phyloP scores from a whole-genome alignment of 2,329 filamentous ascomycete species.

The Chaetomium sp. region DNA sequence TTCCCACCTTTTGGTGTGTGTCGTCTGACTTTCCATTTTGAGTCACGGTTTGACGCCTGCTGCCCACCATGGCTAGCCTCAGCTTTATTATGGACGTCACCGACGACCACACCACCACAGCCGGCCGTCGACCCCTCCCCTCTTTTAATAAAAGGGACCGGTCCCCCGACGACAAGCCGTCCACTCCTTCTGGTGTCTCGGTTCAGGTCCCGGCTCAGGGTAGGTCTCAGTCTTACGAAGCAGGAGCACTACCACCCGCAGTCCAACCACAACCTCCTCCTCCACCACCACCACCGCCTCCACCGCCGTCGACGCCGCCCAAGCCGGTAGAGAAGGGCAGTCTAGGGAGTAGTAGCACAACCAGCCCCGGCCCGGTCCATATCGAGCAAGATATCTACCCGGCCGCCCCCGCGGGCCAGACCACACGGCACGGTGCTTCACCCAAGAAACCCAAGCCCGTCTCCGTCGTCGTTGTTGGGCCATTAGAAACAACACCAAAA shows the following conservation, averaged over 20 bases:
- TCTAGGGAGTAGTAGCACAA: constrained; percentile 15
- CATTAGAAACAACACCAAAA: no score
- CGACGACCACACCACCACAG: constrained; percentile 38
- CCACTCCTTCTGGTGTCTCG: no score
- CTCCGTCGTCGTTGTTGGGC: constrained; percentile 8
- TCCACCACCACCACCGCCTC: no score
- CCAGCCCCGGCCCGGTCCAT: constrained; percentile 28
- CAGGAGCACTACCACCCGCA: no score
- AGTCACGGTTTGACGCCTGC: constrained; percentile 25
- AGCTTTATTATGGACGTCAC: constrained; percentile 52
- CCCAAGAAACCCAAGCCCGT: constrained; percentile 29
- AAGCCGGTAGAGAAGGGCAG: no score
- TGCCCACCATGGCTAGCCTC: constrained; percentile 46
- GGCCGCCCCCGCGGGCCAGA: constrained; percentile 17
- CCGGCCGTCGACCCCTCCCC: constrained; percentile 29
- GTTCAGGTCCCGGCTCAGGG: no score
- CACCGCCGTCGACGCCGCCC: no score
- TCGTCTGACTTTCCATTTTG: constrained; percentile 36
- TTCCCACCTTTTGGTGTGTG: constrained; percentile 34
- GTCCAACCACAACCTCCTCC: no score
- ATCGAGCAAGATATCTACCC: constrained; percentile 23
- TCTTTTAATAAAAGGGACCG: constrained; percentile 38
- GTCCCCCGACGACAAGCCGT: constrained; percentile 27
- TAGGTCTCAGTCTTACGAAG: no score
- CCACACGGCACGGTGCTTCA: constrained; percentile 31